Base-by-base conservation (phyloP, 495 filamentous ascomycete species). In the Aspergillus nanangensis region DNA sequence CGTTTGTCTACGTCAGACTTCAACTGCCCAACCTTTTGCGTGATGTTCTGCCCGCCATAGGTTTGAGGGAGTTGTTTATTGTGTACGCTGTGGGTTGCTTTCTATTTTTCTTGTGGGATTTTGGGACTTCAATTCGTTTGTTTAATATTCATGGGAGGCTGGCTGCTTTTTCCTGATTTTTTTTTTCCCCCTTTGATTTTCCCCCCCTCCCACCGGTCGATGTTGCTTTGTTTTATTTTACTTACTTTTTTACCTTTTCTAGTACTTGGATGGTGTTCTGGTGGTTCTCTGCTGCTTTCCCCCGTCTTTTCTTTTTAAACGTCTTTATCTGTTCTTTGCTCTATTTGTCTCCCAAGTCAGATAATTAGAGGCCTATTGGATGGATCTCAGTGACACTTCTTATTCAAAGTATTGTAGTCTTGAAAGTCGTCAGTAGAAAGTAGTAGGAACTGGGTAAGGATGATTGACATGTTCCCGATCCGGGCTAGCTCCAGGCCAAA, bases 91-190 rank as follows among this genome's bases (percentile, higher is more conserved):
- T n/a, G n/a, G n/a, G 34, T 36, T 25, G 13, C 42, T 38, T 48
- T 44, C 36, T 38, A 38, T 47, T 5, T 35, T 47, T 51, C 31
- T 11, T 41, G 17, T 38, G 41, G 13, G 13, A 9, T 38, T 17
- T 25, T 25, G 35, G 45, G 35, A 27, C 38, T 51, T 54, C 41
- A 38, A 22, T 53, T 50, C 42, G 34, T 33, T 29, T 55, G 52
- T 55, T 17, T 47, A 33, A 55, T 51, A 55, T 50, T 55, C 18
- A 14, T 15, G 47, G 44, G 38, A 38, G 38, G 44, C 46, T 41
- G n/a, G n/a, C 13, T 21, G 25, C 32, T 19, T 24, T 37, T 8
- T 36, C 20, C 32, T 22, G 31, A 18, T 37, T n/a, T 38, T 20
- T 29, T 20, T 24, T 45, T 53, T 23, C 19, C 22, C 21, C 41